These are phyloP conservation scores for Dactylella cylindrospora DNA, from an alignment of 2,329 filamentous ascomycete genomes.

Conservation along the genomic window DNA sequence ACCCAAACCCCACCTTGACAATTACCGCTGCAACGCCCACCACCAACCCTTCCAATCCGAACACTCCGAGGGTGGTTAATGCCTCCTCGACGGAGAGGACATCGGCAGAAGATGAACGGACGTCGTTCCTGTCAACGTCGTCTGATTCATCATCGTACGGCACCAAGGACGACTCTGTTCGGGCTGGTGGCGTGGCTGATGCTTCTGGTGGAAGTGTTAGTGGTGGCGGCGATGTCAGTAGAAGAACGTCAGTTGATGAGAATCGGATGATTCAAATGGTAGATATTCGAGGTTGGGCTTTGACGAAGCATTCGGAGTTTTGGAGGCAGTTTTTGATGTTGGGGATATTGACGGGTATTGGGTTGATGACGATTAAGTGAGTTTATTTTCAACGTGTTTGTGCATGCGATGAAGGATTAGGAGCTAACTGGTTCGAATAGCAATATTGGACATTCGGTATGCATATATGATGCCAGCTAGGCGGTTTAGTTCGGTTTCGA, in stretches of 20 bases:
- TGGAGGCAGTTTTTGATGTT: slow-evolving; percentile 89
- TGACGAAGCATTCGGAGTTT: slow-evolving; percentile 74
- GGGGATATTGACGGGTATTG: slow-evolving; percentile 86
- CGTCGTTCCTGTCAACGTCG: slow-evolving; percentile 73
- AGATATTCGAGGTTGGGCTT: slow-evolving; percentile 83
- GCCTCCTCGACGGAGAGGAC: slow-evolving; percentile 18
- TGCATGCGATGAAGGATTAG: background rate
- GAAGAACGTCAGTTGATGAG: slow-evolving; percentile 41
- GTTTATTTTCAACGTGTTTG: slow-evolving; percentile 51
- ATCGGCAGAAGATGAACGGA: slow-evolving; percentile 65
- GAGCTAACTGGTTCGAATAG: slow-evolving; percentile 56
- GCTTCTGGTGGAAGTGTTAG: slow-evolving; percentile 62
- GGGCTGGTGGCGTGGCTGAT: slow-evolving; percentile 56
- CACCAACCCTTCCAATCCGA: slow-evolving; percentile 30
- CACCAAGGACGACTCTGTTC: slow-evolving; percentile 46
- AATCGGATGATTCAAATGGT: slow-evolving; percentile 51
- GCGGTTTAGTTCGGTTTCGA: background rate
- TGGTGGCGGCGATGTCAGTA: slow-evolving; percentile 48
- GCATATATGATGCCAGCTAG: background rate
- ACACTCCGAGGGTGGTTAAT: slow-evolving; percentile 29
- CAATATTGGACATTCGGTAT: slow-evolving; percentile 70
- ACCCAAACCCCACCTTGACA: slow-evolving; percentile 30
- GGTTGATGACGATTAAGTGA: slow-evolving; percentile 98
- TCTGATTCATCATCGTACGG: slow-evolving; percentile 54
- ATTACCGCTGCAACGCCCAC: slow-evolving; percentile 42